These are phyloP conservation scores for Chlamydomonas sphaeroides DNA, from an alignment of 139 green algal genomes.

Conservation along the genomic window DNA sequence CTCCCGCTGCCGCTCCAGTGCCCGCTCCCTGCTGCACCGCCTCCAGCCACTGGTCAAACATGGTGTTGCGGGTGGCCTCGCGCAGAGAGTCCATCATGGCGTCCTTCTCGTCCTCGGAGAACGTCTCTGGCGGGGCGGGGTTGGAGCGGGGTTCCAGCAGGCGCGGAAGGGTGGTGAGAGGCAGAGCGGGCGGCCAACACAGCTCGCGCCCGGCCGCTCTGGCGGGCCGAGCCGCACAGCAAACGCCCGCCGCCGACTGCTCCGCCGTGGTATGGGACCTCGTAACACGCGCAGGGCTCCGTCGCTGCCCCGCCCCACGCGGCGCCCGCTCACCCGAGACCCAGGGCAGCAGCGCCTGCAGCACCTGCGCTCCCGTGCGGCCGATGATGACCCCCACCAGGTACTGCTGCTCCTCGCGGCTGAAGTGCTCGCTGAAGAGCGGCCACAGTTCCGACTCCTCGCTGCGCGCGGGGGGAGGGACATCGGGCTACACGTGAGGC, in stretches of 20 bases:
- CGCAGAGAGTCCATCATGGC: conserved; percentile 86
- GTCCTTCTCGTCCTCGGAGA: conserved; percentile 77
- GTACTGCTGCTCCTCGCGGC: conserved; percentile 90
- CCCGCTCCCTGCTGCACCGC: conserved; percentile 41
- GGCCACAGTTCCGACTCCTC: conserved; percentile 98
- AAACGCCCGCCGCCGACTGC: no score
- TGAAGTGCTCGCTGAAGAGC: conserved; percentile 96
- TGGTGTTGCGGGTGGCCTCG: conserved; percentile 89
- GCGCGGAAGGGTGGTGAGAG: no score
- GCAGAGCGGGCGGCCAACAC: no score
- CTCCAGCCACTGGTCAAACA: conserved; percentile 95
- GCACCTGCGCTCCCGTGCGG: conserved; percentile 93
- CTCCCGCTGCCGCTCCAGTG: neutral
- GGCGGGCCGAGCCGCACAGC: no score
- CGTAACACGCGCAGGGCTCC: no score
- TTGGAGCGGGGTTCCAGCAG: no score
- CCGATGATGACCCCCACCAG: conserved; percentile 93
- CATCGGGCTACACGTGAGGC: no score
- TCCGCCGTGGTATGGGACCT: no score
- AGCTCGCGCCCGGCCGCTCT: no score
- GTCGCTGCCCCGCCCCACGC: no score
- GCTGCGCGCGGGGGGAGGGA: conserved; percentile 34
- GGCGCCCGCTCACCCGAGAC: conserved; percentile 72
- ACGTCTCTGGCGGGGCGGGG: no score
- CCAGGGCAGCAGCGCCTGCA: conserved; percentile 95